phyloP scores from a whole-genome alignment of 371 early-diverging fungal species.

The Mucor piriformis region DNA sequence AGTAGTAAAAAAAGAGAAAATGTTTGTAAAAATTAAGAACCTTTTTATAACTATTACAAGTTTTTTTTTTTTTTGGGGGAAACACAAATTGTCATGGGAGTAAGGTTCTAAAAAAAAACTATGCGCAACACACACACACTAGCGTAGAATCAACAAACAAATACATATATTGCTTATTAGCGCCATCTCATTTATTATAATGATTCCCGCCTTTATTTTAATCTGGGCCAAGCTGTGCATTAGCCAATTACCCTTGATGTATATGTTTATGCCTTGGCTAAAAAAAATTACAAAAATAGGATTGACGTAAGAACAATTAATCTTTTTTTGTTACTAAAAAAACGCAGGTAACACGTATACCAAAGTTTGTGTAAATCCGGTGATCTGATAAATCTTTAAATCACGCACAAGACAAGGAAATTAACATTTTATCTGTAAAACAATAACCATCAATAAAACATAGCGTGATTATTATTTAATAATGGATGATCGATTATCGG shows the following conservation, averaged over 20 bases:
- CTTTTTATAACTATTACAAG: slow-evolving; percentile 1
- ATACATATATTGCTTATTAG: background rate
- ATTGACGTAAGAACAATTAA: background rate
- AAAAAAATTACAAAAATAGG: background rate
- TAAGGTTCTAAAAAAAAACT: background rate
- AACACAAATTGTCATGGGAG: slow-evolving; percentile 24
- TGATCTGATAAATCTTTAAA: background rate
- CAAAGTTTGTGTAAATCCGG: slow-evolving; percentile 1
- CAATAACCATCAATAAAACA: too few relatives aligned
- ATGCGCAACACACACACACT: slow-evolving; percentile 4
- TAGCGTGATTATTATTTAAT: too few relatives aligned
- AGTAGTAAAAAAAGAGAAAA: background rate
- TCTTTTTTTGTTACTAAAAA: slow-evolving; percentile 8
- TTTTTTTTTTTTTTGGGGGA: background rate
- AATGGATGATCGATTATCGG: too few relatives aligned
- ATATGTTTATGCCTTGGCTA: background rate
- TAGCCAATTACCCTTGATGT: background rate
- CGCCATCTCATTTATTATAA: background rate
- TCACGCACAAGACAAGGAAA: too few relatives aligned
- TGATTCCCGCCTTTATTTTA: slow-evolving; percentile 10
- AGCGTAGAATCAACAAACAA: slow-evolving; percentile 1
- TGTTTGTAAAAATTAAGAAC: background rate
- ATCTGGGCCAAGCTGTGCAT: background rate
- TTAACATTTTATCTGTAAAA: too few relatives aligned
- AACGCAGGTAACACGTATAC: background rate